Conservation (phyloP, 129 eudicot genomes). For the Gnaphalium uliginosum region DNA sequence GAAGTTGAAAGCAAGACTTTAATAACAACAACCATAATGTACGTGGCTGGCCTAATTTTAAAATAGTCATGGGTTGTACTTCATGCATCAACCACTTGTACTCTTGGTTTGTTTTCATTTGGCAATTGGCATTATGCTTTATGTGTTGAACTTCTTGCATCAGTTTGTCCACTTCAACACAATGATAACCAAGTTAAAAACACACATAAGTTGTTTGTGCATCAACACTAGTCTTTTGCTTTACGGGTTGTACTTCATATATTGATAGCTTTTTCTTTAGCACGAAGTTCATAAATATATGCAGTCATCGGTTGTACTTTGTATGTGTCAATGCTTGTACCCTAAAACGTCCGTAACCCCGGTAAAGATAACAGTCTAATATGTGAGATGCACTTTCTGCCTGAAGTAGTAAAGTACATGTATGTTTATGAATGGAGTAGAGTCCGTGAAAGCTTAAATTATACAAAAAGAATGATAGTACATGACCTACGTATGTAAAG, state of each 20-base stretch:
- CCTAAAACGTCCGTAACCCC: not conserved
- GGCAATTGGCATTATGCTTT: not conserved
- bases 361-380: not conserved
- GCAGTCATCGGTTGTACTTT: not conserved
- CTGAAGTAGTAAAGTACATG: not conserved
- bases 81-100: not conserved
- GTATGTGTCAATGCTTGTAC: not conserved
- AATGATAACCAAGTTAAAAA: not conserved
- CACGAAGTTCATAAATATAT: too few species aligned
- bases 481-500: too few species aligned
- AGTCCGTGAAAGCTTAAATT: too few species aligned
- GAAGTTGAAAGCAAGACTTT: conserved; percentile 18
- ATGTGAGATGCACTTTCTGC: conserved; percentile 3
- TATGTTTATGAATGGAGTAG: not conserved
- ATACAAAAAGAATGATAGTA: too few species aligned
- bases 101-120: not conserved
- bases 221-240: too few species aligned
- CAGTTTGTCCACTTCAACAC: not conserved
- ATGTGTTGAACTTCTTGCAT: not conserved
- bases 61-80: conserved; percentile 1
- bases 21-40: conserved; percentile 25
- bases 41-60: conserved; percentile 8
- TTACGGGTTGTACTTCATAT: too few species aligned
- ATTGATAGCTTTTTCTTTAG: too few species aligned
- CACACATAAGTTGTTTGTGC: too few species aligned